Evolutionary conservation across 225 moss, liverwort and hornwort species (phyloP), one percentile per base, ranked within the genome.

Genomic region (Anthoceros angustus): DNA sequence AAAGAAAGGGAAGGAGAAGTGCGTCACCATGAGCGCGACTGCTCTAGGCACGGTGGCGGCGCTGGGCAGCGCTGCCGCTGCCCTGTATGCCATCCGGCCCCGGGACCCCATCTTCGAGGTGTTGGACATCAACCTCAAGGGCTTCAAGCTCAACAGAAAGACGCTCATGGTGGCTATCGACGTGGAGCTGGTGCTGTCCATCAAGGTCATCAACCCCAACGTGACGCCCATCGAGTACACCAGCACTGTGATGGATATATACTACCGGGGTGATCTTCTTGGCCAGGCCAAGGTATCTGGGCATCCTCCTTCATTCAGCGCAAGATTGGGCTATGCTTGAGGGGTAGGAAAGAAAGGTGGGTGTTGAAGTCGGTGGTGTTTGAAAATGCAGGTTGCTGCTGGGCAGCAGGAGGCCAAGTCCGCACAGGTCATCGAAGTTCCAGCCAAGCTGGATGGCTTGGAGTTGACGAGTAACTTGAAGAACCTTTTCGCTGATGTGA

Each of bases 161-260:
- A 67, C 89, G 62, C 80, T 92, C 8, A 79, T 87, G 46, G 98
- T 92, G 0, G 92, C 92, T 7, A 68, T 98, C 61, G 98, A 98
- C 62, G 92, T 98, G 63, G 66, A 89, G 70, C 81, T 98, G 65
- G 73, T 67, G 32, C 50, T 98, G 0, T 77, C 73, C 2, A 92
- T 98, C 73, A 91, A 86, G 71, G 98, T 98, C 10, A 83, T 76
- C 0, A 98, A 98, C 61, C 75, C 78, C 10, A 98, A 98, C 62
- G 42, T 98, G 20, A 76, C 87, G 12, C 98, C 98, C 61, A 89
- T 98, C 70, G 77, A 86, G 72, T 98, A 89, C 48, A 87, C 92
- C 23, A 83, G 84, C 62, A 98, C 98, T 42, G 82, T 83, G 23
- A 98, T 98, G 98, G 84, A 91, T 67, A 87, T 98, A 16, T 86